These are phyloP conservation scores for Penstemon newberryi DNA, from an alignment of 257 asterid genomes.

Conservation along the genomic window DNA sequence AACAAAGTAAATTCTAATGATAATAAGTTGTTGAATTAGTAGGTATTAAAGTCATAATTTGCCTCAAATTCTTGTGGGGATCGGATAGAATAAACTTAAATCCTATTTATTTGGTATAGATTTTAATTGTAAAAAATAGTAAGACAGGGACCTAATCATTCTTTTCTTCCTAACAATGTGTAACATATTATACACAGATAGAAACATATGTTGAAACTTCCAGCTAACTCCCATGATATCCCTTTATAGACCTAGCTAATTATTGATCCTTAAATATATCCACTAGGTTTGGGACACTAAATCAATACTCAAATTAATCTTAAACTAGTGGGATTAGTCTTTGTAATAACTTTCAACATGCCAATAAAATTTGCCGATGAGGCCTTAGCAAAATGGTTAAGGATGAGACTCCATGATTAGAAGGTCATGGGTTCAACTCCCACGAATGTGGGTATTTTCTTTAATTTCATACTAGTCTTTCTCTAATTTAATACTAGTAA, in stretches of 20 bases:
- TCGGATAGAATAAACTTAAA: no score
- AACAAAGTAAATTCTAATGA: no score
- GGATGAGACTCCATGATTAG: no score
- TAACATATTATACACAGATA: neutral
- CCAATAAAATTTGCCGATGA: constrained; percentile 1
- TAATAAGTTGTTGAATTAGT: no score
- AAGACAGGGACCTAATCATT: neutral
- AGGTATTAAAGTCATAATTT: no score
- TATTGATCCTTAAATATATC: constrained; percentile 16
- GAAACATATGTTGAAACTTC: constrained; percentile 13
- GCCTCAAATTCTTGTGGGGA: no score
- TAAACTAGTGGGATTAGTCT: neutral
- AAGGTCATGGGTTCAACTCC: no score
- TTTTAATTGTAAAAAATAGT: neutral
- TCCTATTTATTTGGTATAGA: neutral
- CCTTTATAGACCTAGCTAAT: neutral
- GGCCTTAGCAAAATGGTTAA: no score
- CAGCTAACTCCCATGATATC: neutral
- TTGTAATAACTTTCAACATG: neutral
- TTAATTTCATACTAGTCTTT: no score
- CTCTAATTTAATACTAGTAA: no score
- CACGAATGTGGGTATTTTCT: no score
- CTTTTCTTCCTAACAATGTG: neutral
- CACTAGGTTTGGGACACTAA: constrained; percentile 20
- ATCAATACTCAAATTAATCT: neutral